Conservation (phyloP, 495 filamentous ascomycete species). For the Sphaerosporella brunnea region DNA sequence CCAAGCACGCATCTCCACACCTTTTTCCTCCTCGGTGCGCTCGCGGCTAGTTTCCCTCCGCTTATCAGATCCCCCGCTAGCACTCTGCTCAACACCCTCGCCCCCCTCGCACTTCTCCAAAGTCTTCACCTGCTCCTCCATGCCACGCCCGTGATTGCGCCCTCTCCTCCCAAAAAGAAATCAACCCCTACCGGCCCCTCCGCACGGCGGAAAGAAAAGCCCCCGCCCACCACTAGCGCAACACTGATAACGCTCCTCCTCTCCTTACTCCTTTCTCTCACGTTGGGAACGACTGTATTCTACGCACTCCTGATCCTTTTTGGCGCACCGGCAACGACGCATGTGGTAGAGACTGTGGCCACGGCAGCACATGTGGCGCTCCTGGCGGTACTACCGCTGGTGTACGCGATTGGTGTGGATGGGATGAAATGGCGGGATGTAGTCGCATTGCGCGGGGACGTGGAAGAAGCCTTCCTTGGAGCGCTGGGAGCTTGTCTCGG, state of each 20-base stretch:
- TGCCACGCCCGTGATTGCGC: background rate
- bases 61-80: slow-evolving; percentile 41
- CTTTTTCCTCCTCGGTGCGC: slow-evolving; percentile 40
- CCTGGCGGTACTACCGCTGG: slow-evolving; percentile 51
- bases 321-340: slow-evolving; percentile 76
- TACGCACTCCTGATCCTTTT: slow-evolving; percentile 63
- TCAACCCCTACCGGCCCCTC: background rate
- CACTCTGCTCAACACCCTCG: slow-evolving; percentile 45
- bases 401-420: slow-evolving; percentile 75
- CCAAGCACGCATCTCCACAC: slow-evolving; percentile 36
- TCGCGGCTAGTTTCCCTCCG: slow-evolving; percentile 7
- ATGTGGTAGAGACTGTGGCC: slow-evolving; percentile 58
- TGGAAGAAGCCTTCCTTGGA: slow-evolving; percentile 55
- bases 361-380: slow-evolving; percentile 66
- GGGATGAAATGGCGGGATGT: slow-evolving; percentile 55
- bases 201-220: slow-evolving; percentile 1
- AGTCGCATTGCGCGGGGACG: slow-evolving; percentile 32
- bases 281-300: slow-evolving; percentile 32
- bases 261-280: slow-evolving; percentile 41
- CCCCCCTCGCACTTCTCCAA: slow-evolving; percentile 40
- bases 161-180: background rate
- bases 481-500: slow-evolving; percentile 44
- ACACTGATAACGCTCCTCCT: slow-evolving; percentile 26
- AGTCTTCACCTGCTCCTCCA: background rate
- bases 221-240: slow-evolving; percentile 1